These are phyloP conservation scores for Grigorovia humatica DNA, from an alignment of 805 yeast species.

Conservation along the genomic window DNA sequence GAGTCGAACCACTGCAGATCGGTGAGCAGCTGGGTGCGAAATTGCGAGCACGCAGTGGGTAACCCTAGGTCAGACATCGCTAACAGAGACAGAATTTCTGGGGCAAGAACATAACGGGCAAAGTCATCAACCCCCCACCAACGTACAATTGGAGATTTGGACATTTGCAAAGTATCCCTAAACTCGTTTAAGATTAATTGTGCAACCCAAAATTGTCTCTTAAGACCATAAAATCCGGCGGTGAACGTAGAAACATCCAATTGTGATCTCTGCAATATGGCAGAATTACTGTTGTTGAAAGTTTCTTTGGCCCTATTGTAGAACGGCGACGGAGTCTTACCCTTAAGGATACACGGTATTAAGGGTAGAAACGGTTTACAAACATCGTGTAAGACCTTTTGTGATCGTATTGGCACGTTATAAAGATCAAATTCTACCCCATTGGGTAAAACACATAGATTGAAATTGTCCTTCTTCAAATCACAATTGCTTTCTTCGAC, in stretches of 20 bases:
- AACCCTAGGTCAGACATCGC: slow-evolving; percentile 37
- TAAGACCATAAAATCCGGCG: slow-evolving; percentile 54
- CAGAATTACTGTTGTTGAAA: slow-evolving; percentile 30
- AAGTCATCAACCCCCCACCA: slow-evolving; percentile 57
- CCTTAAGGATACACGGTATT: slow-evolving; percentile 35
- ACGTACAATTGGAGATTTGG: slow-evolving; percentile 35
- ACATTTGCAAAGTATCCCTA: slow-evolving; percentile 24
- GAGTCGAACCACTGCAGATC: not conserved
- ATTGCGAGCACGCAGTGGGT: not conserved
- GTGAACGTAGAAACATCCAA: slow-evolving; percentile 21
- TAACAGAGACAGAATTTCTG: slow-evolving; percentile 46
- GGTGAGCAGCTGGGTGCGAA: not conserved
- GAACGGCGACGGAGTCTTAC: slow-evolving; percentile 36
- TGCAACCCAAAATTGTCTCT: slow-evolving; percentile 45
- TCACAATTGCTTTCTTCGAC: no score
- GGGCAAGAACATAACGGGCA: slow-evolving; percentile 48
- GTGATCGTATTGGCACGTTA: not conserved
- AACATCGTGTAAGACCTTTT: slow-evolving; percentile 13
- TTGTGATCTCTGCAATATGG: slow-evolving; percentile 5
- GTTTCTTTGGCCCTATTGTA: slow-evolving; percentile 40
- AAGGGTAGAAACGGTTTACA: slow-evolving; percentile 25
- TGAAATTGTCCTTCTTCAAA: no score
- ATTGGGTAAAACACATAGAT: not conserved
- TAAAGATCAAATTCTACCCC: not conserved
- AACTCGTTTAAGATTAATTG: slow-evolving; percentile 31